Percentiles rank a stretch among this genome's conserved stretches.
phyloP scores from a whole-genome alignment of 78 protist species.

The Tieghemostelium lacteum region DNA sequence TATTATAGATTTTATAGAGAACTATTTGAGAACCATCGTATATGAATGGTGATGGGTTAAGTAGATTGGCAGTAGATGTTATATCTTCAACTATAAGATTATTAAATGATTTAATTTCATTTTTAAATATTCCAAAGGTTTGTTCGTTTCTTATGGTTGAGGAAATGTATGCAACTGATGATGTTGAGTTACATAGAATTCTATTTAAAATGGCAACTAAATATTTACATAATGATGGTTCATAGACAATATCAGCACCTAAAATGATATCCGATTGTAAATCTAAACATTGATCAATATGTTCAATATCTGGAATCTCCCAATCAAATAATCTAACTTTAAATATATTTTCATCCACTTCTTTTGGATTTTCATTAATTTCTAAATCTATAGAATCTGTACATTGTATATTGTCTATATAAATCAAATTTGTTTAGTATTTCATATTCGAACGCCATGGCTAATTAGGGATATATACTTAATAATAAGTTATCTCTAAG shows the following conservation, averaged over 20 bases:
- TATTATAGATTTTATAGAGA: slow-evolving; percentile 44
- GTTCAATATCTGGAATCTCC: slow-evolving; percentile 19
- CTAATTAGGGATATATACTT: too few relatives aligned
- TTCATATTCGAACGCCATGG: too few relatives aligned
- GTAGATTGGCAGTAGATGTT: neutral
- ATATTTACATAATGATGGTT: slow-evolving; percentile 46
- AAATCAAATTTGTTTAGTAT: neutral
- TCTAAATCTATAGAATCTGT: slow-evolving; percentile 10
- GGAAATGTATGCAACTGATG: slow-evolving; percentile 58
- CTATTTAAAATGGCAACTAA: slow-evolving; percentile 30
- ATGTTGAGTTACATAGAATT: neutral
- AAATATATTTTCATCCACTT: neutral
- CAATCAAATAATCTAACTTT: slow-evolving; percentile 45
- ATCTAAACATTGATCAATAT: neutral
- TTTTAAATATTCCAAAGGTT: slow-evolving; percentile 46
- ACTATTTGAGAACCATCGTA: slow-evolving; percentile 61
- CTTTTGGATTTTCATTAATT: neutral
- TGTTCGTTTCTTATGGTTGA: slow-evolving; percentile 43
- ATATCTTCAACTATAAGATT: slow-evolving; percentile 15
- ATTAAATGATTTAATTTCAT: neutral
- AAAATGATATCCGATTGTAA: slow-evolving; percentile 25
- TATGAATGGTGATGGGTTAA: slow-evolving; percentile 34
- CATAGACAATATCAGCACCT: slow-evolving; percentile 75
- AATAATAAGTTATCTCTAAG: slow-evolving; percentile 41
- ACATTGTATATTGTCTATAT: slow-evolving; percentile 12